phyloP scores from a whole-genome alignment of 768 basidiomycete genomes.

The Rhizopogon salebrosus region DNA sequence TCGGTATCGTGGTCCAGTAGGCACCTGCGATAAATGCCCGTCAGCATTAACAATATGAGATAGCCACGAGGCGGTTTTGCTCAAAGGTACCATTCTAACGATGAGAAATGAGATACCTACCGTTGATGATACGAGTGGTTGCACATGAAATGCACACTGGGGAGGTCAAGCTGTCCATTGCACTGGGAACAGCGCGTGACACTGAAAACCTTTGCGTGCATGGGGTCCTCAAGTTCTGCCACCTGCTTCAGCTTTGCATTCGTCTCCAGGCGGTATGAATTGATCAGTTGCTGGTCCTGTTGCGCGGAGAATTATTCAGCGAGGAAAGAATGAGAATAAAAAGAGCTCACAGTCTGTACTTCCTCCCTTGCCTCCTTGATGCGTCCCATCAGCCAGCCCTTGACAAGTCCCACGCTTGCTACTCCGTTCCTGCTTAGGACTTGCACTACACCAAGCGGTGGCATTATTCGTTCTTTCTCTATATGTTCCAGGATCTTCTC shows the following conservation, averaged over 20 bases:
- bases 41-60: neutral
- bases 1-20: constrained; percentile 85
- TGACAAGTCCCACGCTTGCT: constrained; percentile 87
- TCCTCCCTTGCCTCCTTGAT: constrained; percentile 71
- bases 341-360: constrained; percentile 66
- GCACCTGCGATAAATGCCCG: constrained; percentile 47
- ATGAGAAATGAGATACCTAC: constrained; percentile 33
- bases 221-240: constrained; percentile 70
- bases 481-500: constrained; percentile 68
- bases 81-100: neutral
- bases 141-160: constrained; percentile 97
- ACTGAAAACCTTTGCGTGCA: constrained; percentile 85
- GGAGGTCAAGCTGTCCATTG: constrained; percentile 84
- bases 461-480: constrained; percentile 77
- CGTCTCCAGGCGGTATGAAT: constrained; percentile 88
- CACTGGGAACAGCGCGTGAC: constrained; percentile 91
- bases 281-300: constrained; percentile 81
- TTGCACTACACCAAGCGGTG: constrained; percentile 86
- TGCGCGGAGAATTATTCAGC: neutral
- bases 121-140: constrained; percentile 95
- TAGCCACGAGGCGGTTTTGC: too few species aligned
- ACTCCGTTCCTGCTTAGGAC: constrained; percentile 84
- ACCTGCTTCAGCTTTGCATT: constrained; percentile 76
- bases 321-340: neutral
- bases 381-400: constrained; percentile 82